A percentile compares a stretch with the other conserved stretches of the same genome.
Evolutionary conservation across 2,329 filamentous ascomycete species (phyloP).

Genomic region (Pestalotiopsis sp.): DNA sequence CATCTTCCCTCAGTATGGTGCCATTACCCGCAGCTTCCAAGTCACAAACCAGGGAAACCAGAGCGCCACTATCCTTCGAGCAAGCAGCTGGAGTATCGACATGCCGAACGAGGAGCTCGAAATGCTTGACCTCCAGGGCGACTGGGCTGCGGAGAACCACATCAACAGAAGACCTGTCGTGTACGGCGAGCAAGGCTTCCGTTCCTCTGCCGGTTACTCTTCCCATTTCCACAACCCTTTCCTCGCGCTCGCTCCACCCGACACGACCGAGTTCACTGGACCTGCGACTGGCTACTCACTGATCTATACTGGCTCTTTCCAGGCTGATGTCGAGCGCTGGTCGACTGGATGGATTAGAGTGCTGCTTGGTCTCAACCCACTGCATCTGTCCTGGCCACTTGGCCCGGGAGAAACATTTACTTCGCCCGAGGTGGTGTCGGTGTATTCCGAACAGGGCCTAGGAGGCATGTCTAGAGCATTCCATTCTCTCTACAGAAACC

Average conservation of each 20-base stretch:
- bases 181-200: conserved; percentile 51
- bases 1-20: conserved; percentile 62
- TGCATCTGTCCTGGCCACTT: conserved; percentile 61
- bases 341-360: conserved; percentile 64
- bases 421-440: conserved; percentile 63
- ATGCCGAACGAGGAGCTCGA: conserved; percentile 62
- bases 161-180: conserved; percentile 56
- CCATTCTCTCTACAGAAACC: conserved; percentile 62
- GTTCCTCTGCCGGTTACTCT: conserved; percentile 61
- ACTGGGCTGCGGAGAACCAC: conserved; percentile 63
- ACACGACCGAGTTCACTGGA: conserved; percentile 61
- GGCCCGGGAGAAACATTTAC: conserved; percentile 57
- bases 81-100: conserved; percentile 64
- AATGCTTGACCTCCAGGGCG: conserved; percentile 63
- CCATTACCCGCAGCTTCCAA: conserved; percentile 61
- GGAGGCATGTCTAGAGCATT: conserved; percentile 64
- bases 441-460: conserved; percentile 60
- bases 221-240: conserved; percentile 69
- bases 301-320: conserved; percentile 65
- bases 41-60: conserved; percentile 59
- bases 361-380: conserved; percentile 60
- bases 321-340: conserved; percentile 61
- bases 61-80: conserved; percentile 54
- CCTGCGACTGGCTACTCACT: conserved; percentile 67
- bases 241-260: conserved; percentile 55